A percentile compares a stretch with the other conserved stretches of the same genome.
Conservation (phyloP, 2,329 filamentous ascomycete species). For the Fusarium sp. region DNA sequence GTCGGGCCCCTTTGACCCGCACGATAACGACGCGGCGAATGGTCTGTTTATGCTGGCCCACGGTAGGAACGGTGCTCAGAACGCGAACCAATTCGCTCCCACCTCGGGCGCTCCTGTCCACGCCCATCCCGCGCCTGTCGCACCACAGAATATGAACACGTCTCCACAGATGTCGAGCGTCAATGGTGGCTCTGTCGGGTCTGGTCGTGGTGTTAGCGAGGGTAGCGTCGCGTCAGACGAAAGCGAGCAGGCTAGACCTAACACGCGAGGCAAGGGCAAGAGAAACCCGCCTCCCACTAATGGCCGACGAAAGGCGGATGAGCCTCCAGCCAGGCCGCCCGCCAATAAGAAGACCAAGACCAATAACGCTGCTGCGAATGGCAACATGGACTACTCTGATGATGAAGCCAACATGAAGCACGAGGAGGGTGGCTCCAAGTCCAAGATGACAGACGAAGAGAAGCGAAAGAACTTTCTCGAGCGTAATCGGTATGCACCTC, state of each 20-base stretch:
- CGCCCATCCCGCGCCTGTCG: constrained; percentile 58
- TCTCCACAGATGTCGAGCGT: constrained; percentile 64
- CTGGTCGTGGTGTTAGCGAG: constrained; percentile 72
- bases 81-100: constrained; percentile 60
- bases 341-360: constrained; percentile 77
- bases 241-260: constrained; percentile 74
- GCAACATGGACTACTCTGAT: constrained; percentile 64
- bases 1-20: constrained; percentile 81
- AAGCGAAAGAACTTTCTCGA: constrained; percentile 99
- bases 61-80: constrained; percentile 70
- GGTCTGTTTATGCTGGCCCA: constrained; percentile 90
- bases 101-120: constrained; percentile 61
- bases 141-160: constrained; percentile 52
- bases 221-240: constrained; percentile 80
- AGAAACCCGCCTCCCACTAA: constrained; percentile 69
- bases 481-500: constrained; percentile 81
- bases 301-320: constrained; percentile 84
- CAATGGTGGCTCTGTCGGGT: constrained; percentile 60
- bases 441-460: constrained; percentile 77
- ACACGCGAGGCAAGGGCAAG: constrained; percentile 76
- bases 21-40: constrained; percentile 96
- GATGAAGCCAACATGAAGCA: constrained; percentile 58
- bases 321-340: constrained; percentile 70
- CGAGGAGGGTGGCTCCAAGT: constrained; percentile 38
- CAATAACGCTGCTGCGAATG: constrained; percentile 46